These are phyloP conservation scores for Suhomyces bokatorum DNA, from an alignment of 1,139 yeast genomes.

Conservation along the genomic window DNA sequence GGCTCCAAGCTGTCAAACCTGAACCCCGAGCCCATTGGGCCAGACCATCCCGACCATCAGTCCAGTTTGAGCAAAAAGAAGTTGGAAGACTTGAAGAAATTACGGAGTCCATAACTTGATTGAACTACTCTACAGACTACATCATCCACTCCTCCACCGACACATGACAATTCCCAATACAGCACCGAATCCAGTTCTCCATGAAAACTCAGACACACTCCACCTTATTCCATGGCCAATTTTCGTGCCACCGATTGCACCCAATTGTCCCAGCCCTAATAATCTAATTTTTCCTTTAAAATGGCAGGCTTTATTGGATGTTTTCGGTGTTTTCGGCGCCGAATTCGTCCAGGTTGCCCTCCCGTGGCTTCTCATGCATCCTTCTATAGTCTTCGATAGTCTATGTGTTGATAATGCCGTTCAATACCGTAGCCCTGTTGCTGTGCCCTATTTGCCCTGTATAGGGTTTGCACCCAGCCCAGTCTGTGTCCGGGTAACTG, in stretches of 20 bases:
- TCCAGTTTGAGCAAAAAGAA: constrained; percentile 20
- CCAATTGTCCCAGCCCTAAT: too few species aligned
- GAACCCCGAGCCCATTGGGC: background rate
- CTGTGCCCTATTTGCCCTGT: background rate
- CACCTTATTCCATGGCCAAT: too few species aligned
- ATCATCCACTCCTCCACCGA: too few species aligned
- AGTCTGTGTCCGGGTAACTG: constrained; percentile 14
- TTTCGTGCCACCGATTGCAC: too few species aligned
- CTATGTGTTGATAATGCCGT: background rate
- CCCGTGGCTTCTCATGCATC: background rate
- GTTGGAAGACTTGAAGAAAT: constrained; percentile 24
- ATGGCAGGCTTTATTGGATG: too few species aligned
- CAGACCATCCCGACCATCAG: constrained; percentile 2
- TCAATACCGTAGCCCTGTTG: background rate
- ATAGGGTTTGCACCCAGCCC: constrained; percentile 8
- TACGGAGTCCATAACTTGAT: constrained; percentile 15
- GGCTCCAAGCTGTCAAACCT: constrained; percentile 14
- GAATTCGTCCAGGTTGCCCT: too few species aligned
- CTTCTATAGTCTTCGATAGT: constrained; percentile 2
- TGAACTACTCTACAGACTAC: too few species aligned
- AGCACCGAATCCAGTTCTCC: too few species aligned
- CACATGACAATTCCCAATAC: too few species aligned
- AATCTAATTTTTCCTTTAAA: too few species aligned
- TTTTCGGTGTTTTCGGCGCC: too few species aligned
- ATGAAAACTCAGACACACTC: too few species aligned